Conservation (phyloP, 129 eudicot species). For the Flaveria robusta region DNA sequence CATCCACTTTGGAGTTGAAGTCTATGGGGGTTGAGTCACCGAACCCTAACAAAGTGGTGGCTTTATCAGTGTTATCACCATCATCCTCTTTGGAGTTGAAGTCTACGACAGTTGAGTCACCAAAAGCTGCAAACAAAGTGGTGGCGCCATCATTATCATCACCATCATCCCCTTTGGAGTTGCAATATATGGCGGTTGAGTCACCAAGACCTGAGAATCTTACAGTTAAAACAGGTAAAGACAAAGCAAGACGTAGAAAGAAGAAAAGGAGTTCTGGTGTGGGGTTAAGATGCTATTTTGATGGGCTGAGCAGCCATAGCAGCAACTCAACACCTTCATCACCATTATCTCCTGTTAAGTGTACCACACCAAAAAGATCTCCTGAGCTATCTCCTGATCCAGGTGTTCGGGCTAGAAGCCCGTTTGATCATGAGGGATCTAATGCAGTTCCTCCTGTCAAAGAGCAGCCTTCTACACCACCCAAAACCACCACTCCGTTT, state of each 20-base stretch:
- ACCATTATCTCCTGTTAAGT: conserved; percentile 65
- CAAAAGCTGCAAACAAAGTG: conserved; percentile 30
- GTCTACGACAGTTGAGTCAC: conserved; percentile 32
- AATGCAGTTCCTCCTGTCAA: conserved; percentile 22
- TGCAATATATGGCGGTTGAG: conserved; percentile 37
- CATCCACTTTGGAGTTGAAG: conserved; percentile 21
- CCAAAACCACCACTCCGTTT: conserved; percentile 40
- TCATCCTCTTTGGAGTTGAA: conserved; percentile 22
- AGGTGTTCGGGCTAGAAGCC: conserved; percentile 39
- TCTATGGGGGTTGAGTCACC: conserved; percentile 36
- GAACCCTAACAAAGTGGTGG: conserved; percentile 19
- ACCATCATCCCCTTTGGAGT: conserved; percentile 14
- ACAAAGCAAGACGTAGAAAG: conserved; percentile 66
- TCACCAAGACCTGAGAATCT: conserved; percentile 44
- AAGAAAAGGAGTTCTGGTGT: conserved; percentile 48
- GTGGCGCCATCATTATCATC: not conserved
- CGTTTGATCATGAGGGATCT: conserved; percentile 26
- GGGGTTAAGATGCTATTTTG: conserved; percentile 49
- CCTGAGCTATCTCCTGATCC: conserved; percentile 42
- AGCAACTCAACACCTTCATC: conserved; percentile 92
- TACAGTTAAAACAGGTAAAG: conserved; percentile 68
- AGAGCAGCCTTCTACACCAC: conserved; percentile 41
- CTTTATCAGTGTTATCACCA: conserved; percentile 6
- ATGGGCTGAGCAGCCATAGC: conserved; percentile 88
- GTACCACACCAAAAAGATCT: conserved; percentile 46